phyloP scores from a whole-genome alignment of 805 yeast species.

The Pichia thaimueangensis region DNA sequence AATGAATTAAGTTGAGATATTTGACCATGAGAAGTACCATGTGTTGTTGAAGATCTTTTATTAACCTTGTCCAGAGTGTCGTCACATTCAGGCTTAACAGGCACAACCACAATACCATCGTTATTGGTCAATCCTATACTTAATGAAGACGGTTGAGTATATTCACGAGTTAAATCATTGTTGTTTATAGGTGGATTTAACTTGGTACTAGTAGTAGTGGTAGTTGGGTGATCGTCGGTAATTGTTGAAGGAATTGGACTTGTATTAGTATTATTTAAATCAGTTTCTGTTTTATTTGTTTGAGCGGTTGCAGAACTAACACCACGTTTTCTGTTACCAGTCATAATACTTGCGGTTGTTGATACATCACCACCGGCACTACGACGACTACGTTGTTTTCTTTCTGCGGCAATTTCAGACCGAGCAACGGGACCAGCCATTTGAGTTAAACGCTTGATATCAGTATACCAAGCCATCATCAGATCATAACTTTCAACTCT shows the following conservation, averaged over 20 bases:
- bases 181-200: background rate
- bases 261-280: background rate
- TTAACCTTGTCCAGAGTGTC: background rate
- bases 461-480: slow-evolving; percentile 83
- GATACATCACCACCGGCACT: slow-evolving; percentile 24
- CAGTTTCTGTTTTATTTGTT: slow-evolving; percentile 16
- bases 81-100: slow-evolving; percentile 5
- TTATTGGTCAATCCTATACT: slow-evolving; percentile 7
- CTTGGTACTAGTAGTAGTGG: background rate
- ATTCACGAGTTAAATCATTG: slow-evolving; percentile 3
- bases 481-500: slow-evolving; percentile 74
- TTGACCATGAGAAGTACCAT: slow-evolving; percentile 1
- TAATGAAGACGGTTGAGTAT: slow-evolving; percentile 4
- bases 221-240: background rate
- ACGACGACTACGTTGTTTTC: slow-evolving; percentile 21
- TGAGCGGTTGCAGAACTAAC: slow-evolving; percentile 14
- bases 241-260: slow-evolving; percentile 2
- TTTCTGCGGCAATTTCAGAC: slow-evolving; percentile 38
- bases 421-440: slow-evolving; percentile 57
- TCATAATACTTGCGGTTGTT: slow-evolving; percentile 19
- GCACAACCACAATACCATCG: slow-evolving; percentile 12
- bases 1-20: slow-evolving; percentile 1
- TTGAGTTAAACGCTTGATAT: slow-evolving; percentile 60
- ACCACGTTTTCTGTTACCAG: slow-evolving; percentile 16
- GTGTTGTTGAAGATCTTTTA: background rate